Evolutionary conservation across 2,329 filamentous ascomycete species (phyloP), one percentile per base, ranked within the genome.

Genomic region (Claviceps cyperi): DNA sequence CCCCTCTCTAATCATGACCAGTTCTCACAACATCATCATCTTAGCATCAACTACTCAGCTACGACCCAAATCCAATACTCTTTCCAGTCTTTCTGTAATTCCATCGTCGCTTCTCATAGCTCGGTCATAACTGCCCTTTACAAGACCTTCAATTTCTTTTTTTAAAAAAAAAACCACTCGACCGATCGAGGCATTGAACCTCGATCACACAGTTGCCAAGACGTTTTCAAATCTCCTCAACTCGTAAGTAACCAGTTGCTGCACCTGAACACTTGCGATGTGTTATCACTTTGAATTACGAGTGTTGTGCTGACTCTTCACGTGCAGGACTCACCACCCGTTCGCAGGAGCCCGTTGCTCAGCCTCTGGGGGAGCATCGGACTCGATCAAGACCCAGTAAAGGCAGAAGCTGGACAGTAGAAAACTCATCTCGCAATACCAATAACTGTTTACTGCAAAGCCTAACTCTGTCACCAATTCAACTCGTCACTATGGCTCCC

Each of bases 181-280:
- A 46, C 56, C 53, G 75, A 77, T 77, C 77, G 76, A 77, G 74
- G 65, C 59, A 56, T 54, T 60, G 56, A 59, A 50, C 62, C 65
- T 69, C 81, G 80, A 72, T 84, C 81, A 71, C 69, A 64, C 64
- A 69, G 68, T 70, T 83, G 84, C 78, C 87, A 95, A 86, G 74
- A 95, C 88, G 90, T 96, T 95, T 84, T 91, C 89, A 77, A 96
- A 94, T 75, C 84, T 94, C 63, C 84, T 96, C 61, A 92, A 92
- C 80, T 95, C 89, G 90, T 95, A 79, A 69, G 88, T 66, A 11
- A 13, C 17, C 38, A 11, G 15, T 11, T 13, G 9, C 17, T 8
- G 38, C 22, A 14, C 19, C 19, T 11, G 6, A 19, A 22, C 4
- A 28, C 14, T 17, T 13, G 22, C 6, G 22, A 2, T 32, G 17